These are phyloP conservation scores for Mycena venus DNA, from an alignment of 768 basidiomycete species.

Conservation along the genomic window DNA sequence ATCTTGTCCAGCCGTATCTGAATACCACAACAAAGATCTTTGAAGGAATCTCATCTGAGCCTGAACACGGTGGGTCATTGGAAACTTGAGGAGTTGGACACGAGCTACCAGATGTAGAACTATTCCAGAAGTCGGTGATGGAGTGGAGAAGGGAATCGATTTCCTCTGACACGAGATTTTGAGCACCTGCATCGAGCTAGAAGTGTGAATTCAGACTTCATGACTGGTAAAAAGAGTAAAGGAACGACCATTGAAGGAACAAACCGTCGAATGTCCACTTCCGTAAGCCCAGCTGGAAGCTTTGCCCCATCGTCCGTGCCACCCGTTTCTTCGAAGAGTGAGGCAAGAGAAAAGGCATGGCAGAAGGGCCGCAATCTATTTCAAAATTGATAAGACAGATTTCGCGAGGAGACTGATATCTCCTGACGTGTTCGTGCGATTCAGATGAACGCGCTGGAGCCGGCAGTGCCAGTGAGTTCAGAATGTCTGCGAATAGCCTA, in stretches of 20 bases:
- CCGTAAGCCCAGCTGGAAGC: not conserved
- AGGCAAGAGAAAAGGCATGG: not conserved
- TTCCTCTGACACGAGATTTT: conserved; percentile 12
- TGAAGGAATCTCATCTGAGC: not conserved
- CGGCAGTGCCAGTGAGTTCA: conserved; percentile 9
- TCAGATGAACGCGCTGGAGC: not conserved
- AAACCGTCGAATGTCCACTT: conserved; percentile 18
- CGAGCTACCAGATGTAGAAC: not conserved
- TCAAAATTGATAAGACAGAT: not conserved
- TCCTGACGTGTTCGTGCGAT: conserved; percentile 13
- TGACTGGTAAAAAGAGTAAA: too few relatives aligned
- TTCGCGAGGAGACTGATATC: not conserved
- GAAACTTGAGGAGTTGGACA: not conserved
- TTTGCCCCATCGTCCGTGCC: not conserved
- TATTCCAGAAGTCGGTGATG: conserved; percentile 12
- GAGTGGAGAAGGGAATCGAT: conserved; percentile 1
- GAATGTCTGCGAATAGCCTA: not conserved
- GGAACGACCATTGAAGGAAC: not conserved
- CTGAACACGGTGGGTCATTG: not conserved
- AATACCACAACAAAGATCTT: not conserved
- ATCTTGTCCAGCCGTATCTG: not conserved
- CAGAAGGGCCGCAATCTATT: not conserved
- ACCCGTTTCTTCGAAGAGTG: not conserved
- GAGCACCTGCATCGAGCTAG: not conserved
- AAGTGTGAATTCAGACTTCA: not conserved